Conservation (phyloP, 2,329 filamentous ascomycete genomes). For the Sporothrix schenckii region DNA sequence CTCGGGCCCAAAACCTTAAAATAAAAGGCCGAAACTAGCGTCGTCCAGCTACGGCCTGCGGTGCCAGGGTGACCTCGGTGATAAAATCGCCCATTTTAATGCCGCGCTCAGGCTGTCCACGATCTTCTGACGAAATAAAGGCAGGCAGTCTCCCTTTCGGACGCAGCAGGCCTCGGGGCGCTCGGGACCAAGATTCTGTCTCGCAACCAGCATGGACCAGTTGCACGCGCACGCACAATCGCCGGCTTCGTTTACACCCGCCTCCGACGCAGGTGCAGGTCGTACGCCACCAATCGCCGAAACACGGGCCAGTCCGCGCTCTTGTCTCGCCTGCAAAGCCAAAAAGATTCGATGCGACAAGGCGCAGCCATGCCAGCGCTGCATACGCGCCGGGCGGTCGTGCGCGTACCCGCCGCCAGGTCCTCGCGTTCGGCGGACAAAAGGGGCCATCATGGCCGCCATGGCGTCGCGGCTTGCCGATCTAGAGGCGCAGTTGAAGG, state of each 20-base stretch:
- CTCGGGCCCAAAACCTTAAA: not conserved
- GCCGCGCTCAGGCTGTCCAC: not conserved
- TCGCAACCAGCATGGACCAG: not conserved
- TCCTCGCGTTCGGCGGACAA: not conserved
- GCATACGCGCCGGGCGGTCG: not conserved
- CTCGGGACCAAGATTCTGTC: not conserved
- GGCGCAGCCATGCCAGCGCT: not conserved
- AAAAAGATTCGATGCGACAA: slow-evolving; percentile 21
- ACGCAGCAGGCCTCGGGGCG: not conserved
- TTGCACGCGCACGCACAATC: not conserved
- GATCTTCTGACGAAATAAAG: not conserved
- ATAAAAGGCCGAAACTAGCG: not conserved
- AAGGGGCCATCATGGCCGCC: slow-evolving; percentile 1
- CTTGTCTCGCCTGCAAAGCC: not conserved
- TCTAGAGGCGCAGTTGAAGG: not conserved
- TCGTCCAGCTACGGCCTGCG: no score
- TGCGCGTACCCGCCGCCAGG: slow-evolving; percentile 18
- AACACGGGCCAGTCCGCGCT: not conserved
- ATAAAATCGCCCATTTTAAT: slow-evolving; percentile 5
- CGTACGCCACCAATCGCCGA: not conserved
- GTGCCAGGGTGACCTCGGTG: not conserved
- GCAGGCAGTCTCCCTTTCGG: not conserved
- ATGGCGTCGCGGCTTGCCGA: slow-evolving; percentile 15
- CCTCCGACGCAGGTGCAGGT: not conserved
- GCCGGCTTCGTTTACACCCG: not conserved